Evolutionary conservation across 176 grass and related monocot genomes (phyloP), one percentile per base, ranked within the genome.

Genomic region (Oryza longistaminata): DNA sequence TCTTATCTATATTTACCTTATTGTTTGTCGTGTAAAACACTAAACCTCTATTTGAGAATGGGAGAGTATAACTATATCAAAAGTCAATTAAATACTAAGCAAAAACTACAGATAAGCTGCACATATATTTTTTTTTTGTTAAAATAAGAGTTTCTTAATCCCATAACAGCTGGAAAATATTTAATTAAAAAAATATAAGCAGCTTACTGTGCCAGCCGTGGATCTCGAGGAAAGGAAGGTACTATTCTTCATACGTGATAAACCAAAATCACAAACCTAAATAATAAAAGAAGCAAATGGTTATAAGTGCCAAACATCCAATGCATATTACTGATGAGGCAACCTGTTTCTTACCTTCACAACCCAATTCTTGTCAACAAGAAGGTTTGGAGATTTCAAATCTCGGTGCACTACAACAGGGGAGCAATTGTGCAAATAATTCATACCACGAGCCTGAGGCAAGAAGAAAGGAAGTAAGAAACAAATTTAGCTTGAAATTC

Each of bases 291-390:
- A 86, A 77, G 25, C 73, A 67, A 86, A 68, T 58, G 29, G 82
- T 89, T 83, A 78, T 11, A 81, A 66, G 52, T 22, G 24, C 7
- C 24, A 72, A 81, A 76, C 35, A 43, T 27, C 1, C 0, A 21
- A 85, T 76, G 22, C n/a, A 76, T 74, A 25, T 46, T 73, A 78
- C 33, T 73, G 29, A 44, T 87, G 73, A 21, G 88, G 14, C 44
- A 66, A 88, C 43, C 29, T 55, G 12, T 17, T 79, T 78, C 49
- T 81, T 92, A 99, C 96, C 96, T 99, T 99, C 33, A 99, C 96
- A 75, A 99, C 93, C 96, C 96, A 99, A 76, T 99, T 99, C 69
- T 96, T 99, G 80, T 99, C 93, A 83, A 99, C 96, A 79, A 99
- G 93, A 87, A 99, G 88, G 43, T 99, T 99, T 72, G 96, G 93